Conservation (phyloP, 2,329 filamentous ascomycete genomes). For the Cercospora sesami region DNA sequence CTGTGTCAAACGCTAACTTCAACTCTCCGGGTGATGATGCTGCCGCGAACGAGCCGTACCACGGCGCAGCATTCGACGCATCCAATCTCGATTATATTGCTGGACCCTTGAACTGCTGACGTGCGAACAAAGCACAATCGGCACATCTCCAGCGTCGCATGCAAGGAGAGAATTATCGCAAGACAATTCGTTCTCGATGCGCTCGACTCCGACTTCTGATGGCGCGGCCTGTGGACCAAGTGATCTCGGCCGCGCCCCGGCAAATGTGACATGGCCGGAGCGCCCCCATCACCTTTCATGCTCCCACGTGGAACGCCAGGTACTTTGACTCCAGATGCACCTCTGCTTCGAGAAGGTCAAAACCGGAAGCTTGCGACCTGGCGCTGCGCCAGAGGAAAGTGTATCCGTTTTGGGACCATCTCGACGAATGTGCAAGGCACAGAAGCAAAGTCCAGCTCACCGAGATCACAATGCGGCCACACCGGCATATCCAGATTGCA, state of each 20-base stretch:
- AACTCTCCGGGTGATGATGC: neutral
- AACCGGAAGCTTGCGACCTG: neutral
- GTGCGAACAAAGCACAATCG: neutral
- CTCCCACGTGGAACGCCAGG: neutral
- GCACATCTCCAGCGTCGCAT: neutral
- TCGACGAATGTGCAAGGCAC: neutral
- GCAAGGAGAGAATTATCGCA: neutral
- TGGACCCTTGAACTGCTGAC: neutral
- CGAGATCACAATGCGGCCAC: neutral
- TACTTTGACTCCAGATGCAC: neutral
- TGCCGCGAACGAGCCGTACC: constrained; percentile 3
- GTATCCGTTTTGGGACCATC: neutral
- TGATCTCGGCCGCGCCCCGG: constrained; percentile 1
- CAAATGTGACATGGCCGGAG: constrained; percentile 2
- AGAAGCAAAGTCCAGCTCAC: neutral
- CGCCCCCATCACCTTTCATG: neutral
- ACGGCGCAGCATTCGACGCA: constrained; percentile 1
- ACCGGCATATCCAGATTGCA: neutral
- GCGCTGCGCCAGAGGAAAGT: neutral
- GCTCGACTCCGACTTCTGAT: neutral
- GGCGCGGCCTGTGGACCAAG: constrained; percentile 6
- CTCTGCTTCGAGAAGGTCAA: neutral
- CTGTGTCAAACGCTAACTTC: constrained; percentile 3
- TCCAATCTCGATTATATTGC: constrained; percentile 6
- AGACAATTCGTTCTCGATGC: neutral